phyloP scores from a whole-genome alignment of 768 basidiomycete species.

The Boletus rubropictus region DNA sequence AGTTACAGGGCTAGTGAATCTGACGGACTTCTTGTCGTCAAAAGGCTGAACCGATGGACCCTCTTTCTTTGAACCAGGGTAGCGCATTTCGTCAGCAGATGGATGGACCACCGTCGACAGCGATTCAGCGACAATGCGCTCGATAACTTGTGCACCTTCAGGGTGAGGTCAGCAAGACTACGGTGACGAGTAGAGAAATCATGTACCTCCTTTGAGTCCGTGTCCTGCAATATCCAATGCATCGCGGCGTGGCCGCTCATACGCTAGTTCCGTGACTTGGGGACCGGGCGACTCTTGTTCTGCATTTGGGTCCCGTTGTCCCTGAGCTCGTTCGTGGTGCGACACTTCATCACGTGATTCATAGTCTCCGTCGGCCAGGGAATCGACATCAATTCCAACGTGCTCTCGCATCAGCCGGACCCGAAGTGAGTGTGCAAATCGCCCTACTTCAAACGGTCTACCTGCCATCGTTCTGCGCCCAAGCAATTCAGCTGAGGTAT shows the following conservation, averaged over 20 bases:
- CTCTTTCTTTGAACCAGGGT: neutral
- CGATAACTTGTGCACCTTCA: slow-evolving; percentile 38
- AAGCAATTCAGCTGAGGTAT: slow-evolving; percentile 1
- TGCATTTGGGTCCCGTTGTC: slow-evolving; percentile 67
- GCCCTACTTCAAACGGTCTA: slow-evolving; percentile 89
- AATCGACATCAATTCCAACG: slow-evolving; percentile 90
- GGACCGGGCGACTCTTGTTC: slow-evolving; percentile 50
- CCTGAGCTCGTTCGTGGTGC: slow-evolving; percentile 44
- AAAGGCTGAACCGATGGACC: slow-evolving; percentile 40
- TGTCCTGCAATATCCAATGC: slow-evolving; percentile 35
- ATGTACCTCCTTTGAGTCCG: slow-evolving; percentile 47
- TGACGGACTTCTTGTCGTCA: slow-evolving; percentile 46
- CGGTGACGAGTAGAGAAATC: neutral
- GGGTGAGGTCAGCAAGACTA: slow-evolving; percentile 2
- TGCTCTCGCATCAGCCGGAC: slow-evolving; percentile 96
- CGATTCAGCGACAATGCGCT: slow-evolving; percentile 35
- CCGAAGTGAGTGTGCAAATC: slow-evolving; percentile 92
- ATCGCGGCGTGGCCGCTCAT: slow-evolving; percentile 29
- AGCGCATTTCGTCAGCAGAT: neutral
- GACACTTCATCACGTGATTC: slow-evolving; percentile 47
- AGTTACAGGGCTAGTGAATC: slow-evolving; percentile 63
- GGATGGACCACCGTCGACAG: slow-evolving; percentile 37
- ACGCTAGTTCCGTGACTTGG: slow-evolving; percentile 41
- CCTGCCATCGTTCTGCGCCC: slow-evolving; percentile 81
- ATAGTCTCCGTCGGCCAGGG: slow-evolving; percentile 70